Base-by-base conservation (phyloP, 169 alveolate species). In the Plasmodium gaboni region DNA sequence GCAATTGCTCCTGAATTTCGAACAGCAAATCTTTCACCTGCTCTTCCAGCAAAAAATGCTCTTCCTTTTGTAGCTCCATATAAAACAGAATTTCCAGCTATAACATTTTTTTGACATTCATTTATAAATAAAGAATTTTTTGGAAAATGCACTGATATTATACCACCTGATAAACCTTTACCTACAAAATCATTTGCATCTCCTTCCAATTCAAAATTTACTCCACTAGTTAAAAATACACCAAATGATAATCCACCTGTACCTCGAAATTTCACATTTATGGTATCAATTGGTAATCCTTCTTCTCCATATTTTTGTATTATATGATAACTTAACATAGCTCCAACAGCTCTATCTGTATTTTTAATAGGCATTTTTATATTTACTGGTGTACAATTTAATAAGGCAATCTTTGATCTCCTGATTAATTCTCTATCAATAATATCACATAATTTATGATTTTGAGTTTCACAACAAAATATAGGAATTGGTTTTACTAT, bases 1-100 rank as follows among this genome's bases (percentile, higher is more conserved):
- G 96, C 96, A n/a, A 89, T 73, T 22, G 94, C 96, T 2, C 96
- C 96, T 15, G 95, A 91, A 85, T 95, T 95, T 19, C 97, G 93
- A 42, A 95, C 96, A 13, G 95, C 94, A 76, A 94, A 95, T 80
- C 97, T 85, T 92, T 93, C 96, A 0, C 95, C 96, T 2, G 97
- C 95, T 48, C 92, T 70, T n/a, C 97, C 97, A 3, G 93, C 93
- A 57, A 95, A 89, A 73, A 92, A 95, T 32, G 94, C 96, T 86
- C 94, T 88, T 12, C 97, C 96, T 48, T 74, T 87, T 44, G 97
- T 94, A 22, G 96, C 97, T 38, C 97, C 97, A 70, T 93, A 95
- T 13, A 93, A 80, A 53, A 91, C 92, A 19, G 96, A 92, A 73
- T 95, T 95, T 32, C 97, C 97, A 28, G 92, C 95, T 26, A 95